Evolutionary conservation across 2,329 filamentous ascomycete genomes (phyloP).

Genomic region (Exophiala calicioides): DNA sequence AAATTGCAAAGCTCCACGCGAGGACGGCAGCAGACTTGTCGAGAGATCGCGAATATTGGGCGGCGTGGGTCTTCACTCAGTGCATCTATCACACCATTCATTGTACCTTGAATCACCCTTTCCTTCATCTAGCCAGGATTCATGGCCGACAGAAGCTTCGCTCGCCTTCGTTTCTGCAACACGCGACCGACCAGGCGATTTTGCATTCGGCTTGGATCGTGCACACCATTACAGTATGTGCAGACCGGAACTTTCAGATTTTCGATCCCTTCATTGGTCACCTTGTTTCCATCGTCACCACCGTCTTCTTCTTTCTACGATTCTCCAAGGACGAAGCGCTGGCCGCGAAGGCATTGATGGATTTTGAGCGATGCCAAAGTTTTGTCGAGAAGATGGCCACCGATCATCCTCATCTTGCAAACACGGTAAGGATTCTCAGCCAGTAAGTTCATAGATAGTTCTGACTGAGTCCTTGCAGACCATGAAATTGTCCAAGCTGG

Average conservation of each 20-base stretch:
- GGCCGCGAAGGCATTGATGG: constrained; percentile 15
- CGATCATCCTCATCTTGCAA: constrained; percentile 19
- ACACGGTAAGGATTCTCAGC: constrained; percentile 17
- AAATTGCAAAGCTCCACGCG: constrained; percentile 18
- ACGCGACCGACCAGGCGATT: constrained; percentile 25
- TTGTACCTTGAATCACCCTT: constrained; percentile 26
- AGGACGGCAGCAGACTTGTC: constrained; percentile 12
- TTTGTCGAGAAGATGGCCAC: constrained; percentile 22
- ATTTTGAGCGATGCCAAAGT: constrained; percentile 19
- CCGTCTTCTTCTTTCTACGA: constrained; percentile 23
- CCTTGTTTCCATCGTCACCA: constrained; percentile 23
- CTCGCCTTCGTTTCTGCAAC: constrained; percentile 29
- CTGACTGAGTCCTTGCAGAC: constrained; percentile 6
- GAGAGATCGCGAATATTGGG: constrained; percentile 23
- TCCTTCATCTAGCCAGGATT: constrained; percentile 25
- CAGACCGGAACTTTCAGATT: constrained; percentile 20
- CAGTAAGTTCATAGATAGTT: not conserved
- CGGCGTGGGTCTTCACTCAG: constrained; percentile 25
- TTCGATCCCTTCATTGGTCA: constrained; percentile 27
- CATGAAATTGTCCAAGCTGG: constrained; percentile 17
- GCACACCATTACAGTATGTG: constrained; percentile 18
- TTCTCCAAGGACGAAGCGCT: constrained; percentile 23
- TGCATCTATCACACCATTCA: constrained; percentile 27
- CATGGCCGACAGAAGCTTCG: constrained; percentile 18
- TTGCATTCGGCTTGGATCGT: constrained; percentile 27